phyloP scores from a whole-genome alignment of 2,329 filamentous ascomycete genomes.

The Didymella glomerata region DNA sequence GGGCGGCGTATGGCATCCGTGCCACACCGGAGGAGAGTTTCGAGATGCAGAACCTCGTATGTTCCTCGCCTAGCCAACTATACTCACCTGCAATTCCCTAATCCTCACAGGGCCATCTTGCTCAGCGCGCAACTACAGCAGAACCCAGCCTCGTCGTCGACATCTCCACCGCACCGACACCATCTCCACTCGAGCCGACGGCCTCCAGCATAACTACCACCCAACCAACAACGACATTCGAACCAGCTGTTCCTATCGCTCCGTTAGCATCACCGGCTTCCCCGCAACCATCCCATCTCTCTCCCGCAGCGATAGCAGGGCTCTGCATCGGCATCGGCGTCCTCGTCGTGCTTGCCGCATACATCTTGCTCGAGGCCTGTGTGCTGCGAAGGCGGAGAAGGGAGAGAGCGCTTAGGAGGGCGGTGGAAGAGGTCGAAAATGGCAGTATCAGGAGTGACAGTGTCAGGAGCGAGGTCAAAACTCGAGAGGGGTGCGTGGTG shows the following conservation, averaged over 20 bases:
- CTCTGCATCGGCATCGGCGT: slow-evolving; percentile 3
- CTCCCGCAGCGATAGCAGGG: slow-evolving; percentile 2
- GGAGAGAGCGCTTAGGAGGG: slow-evolving; percentile 28
- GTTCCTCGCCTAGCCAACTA: neutral
- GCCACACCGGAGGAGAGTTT: neutral
- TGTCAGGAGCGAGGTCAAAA: slow-evolving; percentile 2
- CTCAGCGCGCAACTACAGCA: neutral
- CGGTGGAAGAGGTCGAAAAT: slow-evolving; percentile 33
- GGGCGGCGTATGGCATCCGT: slow-evolving; percentile 7
- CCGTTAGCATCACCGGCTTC: neutral
- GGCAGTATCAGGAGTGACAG: slow-evolving; percentile 16
- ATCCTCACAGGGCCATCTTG: neutral
- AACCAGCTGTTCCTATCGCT: neutral
- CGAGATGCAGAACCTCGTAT: slow-evolving; percentile 9
- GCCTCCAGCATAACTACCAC: neutral
- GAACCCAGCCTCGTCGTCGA: slow-evolving; percentile 1
- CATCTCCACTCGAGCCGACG: neutral
- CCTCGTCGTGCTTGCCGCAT: slow-evolving; percentile 9
- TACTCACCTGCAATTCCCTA: neutral
- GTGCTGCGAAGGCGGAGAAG: slow-evolving; percentile 31
- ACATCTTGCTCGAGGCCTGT: slow-evolving; percentile 7
- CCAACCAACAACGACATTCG: neutral
- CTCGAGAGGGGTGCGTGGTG: slow-evolving; percentile 38
- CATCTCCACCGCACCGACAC: neutral
- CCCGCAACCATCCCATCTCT: neutral